Base-by-base conservation (phyloP, 2,329 filamentous ascomycete species). In the Diaporthe sp. region DNA sequence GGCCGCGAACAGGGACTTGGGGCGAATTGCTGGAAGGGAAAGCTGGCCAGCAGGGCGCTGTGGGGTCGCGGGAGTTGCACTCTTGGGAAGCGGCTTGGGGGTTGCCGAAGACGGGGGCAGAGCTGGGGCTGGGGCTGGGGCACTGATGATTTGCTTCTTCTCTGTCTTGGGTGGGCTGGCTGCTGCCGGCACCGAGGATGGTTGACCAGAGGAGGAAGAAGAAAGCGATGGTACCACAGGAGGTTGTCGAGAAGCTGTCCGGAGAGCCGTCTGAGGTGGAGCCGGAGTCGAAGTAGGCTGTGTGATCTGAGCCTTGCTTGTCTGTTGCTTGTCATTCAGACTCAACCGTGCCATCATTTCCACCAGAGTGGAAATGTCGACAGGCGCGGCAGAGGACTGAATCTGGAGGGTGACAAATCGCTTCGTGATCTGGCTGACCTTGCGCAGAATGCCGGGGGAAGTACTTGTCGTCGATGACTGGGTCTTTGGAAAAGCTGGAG, bases 251-350 rank as follows among this genome's bases (percentile, higher is more conserved):
- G 58, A 37, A 61, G 58, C 58, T 61, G 34, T 39, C 57, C 13
- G 31, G 6, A 34, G 9, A 34, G 42, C n/a, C 10, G 61, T 10
- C 28, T 15, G 61, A 67, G 60, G 4, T 22, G 44, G 19, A 19
- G 62, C 44, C 13, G n/a, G 37, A 12, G 34, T n/a, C 46, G 46
- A 34, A 25, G 34, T 22, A 39, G 65, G 46, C 65, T 68, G 22
- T 8, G 34, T 19, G 28, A 53, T 25, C 31, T 25, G 65, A 53
- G 46, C 65, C 46, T 39, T 25, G n/a, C 42, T 49, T 22, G 25
- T 22, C 42, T 53, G 22, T 8, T 53, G 28, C n/a, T 68, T 68
- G 65, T 68, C 65, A 12, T 53, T 53, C 65, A 68, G n/a, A n/a
- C 46, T 53, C 65, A 19, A 19, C 10, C 46, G 65, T 28, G 65